phyloP scores from a whole-genome alignment of 257 asterid species.

The Lithospermum erythrorhizon region DNA sequence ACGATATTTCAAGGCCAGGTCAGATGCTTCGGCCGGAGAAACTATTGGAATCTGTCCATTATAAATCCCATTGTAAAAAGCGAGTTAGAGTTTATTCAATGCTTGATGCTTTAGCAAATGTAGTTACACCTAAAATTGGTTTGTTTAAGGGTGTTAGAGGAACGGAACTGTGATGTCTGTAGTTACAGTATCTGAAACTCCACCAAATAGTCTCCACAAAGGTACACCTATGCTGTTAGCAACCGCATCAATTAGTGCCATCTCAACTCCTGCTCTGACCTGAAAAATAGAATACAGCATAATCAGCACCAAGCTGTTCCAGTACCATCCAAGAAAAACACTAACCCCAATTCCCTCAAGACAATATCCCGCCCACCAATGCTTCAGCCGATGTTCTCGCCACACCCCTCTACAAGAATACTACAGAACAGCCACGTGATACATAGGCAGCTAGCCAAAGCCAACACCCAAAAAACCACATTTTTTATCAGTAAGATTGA shows the following conservation, averaged over 20 bases:
- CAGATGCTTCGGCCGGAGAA: conserved; percentile 65
- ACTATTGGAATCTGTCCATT: conserved; percentile 68
- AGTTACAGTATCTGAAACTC: conserved; percentile 55
- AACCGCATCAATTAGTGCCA: conserved; percentile 91
- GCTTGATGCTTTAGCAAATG: no score
- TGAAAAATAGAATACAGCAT: conserved; percentile 28
- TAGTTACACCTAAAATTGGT: no score
- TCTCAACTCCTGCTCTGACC: conserved; percentile 95
- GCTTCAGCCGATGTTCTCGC: no score
- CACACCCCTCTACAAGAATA: no score
- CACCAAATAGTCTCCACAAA: conserved; percentile 85
- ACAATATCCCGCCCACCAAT: no score
- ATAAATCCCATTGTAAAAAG: background rate
- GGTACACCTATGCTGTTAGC: conserved; percentile 76
- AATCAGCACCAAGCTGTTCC: conserved; percentile 13
- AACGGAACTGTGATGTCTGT: conserved; percentile 73
- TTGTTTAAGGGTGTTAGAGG: background rate
- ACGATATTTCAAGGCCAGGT: conserved; percentile 57
- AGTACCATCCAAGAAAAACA: no score
- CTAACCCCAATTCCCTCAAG: no score
- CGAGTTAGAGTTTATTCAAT: no score
- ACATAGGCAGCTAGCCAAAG: no score
- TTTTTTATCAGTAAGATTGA: no score
- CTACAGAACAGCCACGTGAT: no score
- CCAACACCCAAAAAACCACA: no score